Base-by-base conservation (phyloP, 2,329 filamentous ascomycete species). In the Coniella lustricola region DNA sequence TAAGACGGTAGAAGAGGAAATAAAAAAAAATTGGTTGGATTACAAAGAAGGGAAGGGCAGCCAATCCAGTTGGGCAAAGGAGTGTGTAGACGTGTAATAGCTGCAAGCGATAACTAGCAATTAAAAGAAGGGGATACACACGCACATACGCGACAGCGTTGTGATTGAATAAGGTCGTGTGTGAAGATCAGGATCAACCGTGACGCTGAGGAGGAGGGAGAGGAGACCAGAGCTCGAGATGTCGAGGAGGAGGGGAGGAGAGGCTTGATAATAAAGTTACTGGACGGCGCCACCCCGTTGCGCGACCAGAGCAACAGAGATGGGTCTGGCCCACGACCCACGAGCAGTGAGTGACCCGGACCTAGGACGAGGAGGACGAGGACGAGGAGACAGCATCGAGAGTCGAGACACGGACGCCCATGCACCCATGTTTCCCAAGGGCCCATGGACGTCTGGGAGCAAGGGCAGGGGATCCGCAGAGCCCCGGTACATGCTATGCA, bases 21-120 rank as follows among this genome's bases (percentile, higher is more conserved):
- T 43, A 44, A 50, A 55, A 25, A 57, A 57, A 57, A 59, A 60
- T 59, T 59, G 63, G 63, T n/a, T n/a, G n/a, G 25, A 65, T 64
- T 62, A 66, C 62, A 53, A 72, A 77, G 78, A 66, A 71, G 76
- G 66, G 64, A 73, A 76, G 72, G 75, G 74, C 76, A 76, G 68
- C 74, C 74, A 74, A 75, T 67, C 72, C 73, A 75, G 73, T 76
- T 75, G 73, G 72, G 66, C 60, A 59, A 67, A 70, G 66, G 64
- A 68, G 58, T 56, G 62, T 62, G 66, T 62, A 58, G 59, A 29
- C n/a, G n/a, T n/a, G 61, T 64, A 64, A 21, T 62, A 69, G 65
- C 63, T 64, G 61, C 64, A 10, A 64, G 59, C 64, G 63, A 63
- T 57, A 61, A 57, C 52, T 44, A 56, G 58, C 47, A 55, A 53